These are phyloP conservation scores for Aegilops speltoides DNA, from an alignment of 176 grass and related monocot species.

Conservation along the genomic window DNA sequence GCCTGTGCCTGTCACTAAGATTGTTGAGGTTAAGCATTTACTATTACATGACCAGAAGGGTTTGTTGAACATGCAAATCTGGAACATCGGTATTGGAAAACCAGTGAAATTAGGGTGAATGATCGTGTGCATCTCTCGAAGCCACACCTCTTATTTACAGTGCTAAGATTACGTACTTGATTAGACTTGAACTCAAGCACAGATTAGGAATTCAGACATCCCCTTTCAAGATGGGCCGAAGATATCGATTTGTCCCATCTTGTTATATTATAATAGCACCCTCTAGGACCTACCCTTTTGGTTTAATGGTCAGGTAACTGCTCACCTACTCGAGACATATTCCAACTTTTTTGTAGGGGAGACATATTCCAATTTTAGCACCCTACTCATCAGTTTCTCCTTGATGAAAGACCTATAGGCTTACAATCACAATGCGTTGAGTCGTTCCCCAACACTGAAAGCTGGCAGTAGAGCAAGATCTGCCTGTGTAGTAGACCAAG, in stretches of 20 bases:
- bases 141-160: neutral
- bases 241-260: neutral
- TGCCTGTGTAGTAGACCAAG: no score
- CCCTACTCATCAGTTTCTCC: no score
- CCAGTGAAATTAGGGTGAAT: neutral
- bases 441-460: neutral
- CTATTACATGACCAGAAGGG: neutral
- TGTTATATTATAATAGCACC: neutral
- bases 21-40: neutral
- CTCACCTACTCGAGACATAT: no score
- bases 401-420: neutral
- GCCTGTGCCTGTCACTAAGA: neutral
- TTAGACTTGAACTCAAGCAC: neutral
- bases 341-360: no score
- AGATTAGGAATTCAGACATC: neutral
- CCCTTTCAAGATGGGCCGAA: neutral
- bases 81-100: neutral
- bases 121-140: neutral
- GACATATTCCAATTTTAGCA: neutral
- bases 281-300: neutral
- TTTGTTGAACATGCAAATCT: neutral
- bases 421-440: neutral
- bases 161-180: neutral
- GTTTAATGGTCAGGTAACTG: neutral
- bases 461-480: no score